phyloP scores from a whole-genome alignment of 2,329 filamentous ascomycete genomes.

The Diaporthe ilicicola region DNA sequence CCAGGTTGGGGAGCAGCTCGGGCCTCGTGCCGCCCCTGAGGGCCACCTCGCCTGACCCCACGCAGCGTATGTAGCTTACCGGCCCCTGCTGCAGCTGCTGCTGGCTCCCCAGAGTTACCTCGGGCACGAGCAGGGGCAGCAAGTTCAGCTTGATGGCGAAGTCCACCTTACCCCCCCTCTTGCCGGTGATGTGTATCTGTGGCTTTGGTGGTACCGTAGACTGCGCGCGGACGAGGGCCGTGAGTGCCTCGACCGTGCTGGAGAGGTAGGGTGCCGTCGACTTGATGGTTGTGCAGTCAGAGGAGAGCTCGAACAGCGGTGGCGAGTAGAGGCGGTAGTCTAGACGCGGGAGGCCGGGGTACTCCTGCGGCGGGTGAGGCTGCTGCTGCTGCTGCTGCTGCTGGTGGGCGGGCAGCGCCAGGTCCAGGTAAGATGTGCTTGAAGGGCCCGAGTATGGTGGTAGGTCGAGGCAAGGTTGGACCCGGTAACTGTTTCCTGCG shows the following conservation, averaged over 20 bases:
- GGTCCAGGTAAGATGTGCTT: conserved; percentile 33
- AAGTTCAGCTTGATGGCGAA: conserved; percentile 64
- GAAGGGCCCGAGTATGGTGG: conserved; percentile 48
- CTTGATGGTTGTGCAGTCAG: conserved; percentile 56
- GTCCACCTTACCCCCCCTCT: conserved; percentile 53
- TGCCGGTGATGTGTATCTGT: conserved; percentile 58
- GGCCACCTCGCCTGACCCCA: conserved; percentile 57
- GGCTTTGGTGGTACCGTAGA: conserved; percentile 64
- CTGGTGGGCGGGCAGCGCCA: neutral
- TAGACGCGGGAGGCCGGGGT: conserved; percentile 57
- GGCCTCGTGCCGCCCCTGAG: conserved; percentile 57
- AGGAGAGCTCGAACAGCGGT: conserved; percentile 59
- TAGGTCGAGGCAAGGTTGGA: conserved; percentile 27
- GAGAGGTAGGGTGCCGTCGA: conserved; percentile 59
- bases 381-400: conserved; percentile 22
- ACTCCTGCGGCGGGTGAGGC: conserved; percentile 45
- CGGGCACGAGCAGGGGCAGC: conserved; percentile 60
- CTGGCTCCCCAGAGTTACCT: conserved; percentile 43
- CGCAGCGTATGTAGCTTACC: conserved; percentile 63
- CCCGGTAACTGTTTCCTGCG: neutral
- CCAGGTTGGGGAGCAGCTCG: conserved; percentile 52
- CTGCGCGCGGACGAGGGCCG: conserved; percentile 56
- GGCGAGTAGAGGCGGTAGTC: conserved; percentile 63
- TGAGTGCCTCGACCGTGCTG: conserved; percentile 53
- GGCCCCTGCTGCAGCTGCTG: conserved; percentile 40